Evolutionary conservation across 75 land plant species (phyloP).

Genomic region (Pseudotsuga menziesii): DNA sequence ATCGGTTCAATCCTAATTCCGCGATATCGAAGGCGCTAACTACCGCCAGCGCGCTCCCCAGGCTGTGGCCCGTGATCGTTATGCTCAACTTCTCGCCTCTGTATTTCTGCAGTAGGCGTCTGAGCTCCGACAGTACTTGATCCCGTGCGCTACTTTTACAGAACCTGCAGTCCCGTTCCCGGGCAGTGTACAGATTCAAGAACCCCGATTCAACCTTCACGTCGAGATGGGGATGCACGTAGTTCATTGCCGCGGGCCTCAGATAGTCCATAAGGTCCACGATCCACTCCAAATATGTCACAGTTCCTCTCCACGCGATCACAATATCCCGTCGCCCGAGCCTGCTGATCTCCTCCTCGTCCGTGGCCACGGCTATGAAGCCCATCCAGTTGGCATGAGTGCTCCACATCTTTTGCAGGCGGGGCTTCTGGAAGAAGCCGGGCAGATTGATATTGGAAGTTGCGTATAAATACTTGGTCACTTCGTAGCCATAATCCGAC

Average conservation of each 20-base stretch:
- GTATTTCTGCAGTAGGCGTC: conserved; percentile 26
- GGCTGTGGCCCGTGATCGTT: conserved; percentile 28
- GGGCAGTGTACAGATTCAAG: conserved; percentile 55
- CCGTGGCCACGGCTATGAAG: conserved; percentile 72
- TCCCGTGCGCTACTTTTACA: conserved; percentile 59
- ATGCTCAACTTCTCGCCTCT: conserved; percentile 18
- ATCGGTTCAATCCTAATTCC: background rate
- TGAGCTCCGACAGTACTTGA: conserved; percentile 49
- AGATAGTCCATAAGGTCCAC: conserved; percentile 45
- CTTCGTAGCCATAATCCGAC: conserved; percentile 31
- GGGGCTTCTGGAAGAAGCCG: conserved; percentile 5
- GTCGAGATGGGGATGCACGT: background rate
- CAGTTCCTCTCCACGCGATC: conserved; percentile 73
- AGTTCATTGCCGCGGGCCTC: background rate
- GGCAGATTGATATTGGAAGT: conserved; percentile 41
- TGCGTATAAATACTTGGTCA: conserved; percentile 49
- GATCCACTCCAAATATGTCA: conserved; percentile 78
- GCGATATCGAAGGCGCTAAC: conserved; percentile 26
- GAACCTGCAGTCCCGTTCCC: conserved; percentile 33
- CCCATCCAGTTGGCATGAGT: conserved; percentile 54
- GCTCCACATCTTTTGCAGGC: conserved; percentile 3
- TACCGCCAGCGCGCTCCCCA: conserved; percentile 22
- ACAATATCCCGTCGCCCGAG: conserved; percentile 81
- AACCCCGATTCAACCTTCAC: conserved; percentile 78
- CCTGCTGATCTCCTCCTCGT: conserved; percentile 46